Percentiles rank a stretch among this genome's conserved stretches.
Conservation (phyloP, 257 asterid species). For the Plantago ovata region DNA sequence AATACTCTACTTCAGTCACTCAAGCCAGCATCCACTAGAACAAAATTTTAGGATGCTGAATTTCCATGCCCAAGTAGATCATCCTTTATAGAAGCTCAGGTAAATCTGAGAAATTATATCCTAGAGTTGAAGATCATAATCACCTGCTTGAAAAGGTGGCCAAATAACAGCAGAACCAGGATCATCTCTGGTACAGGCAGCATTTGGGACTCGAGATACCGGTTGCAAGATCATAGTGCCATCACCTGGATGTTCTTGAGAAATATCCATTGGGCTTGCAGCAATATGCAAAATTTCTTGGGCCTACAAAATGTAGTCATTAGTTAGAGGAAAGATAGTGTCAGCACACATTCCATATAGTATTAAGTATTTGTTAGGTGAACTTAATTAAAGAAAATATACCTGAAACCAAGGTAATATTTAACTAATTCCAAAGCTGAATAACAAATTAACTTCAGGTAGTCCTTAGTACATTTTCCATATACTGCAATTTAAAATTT, state of each 20-base stretch:
- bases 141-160: slow-evolving; percentile 72
- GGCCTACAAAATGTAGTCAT: slow-evolving; percentile 45
- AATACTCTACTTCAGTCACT: slow-evolving; percentile 1
- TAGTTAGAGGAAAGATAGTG: slow-evolving; percentile 11
- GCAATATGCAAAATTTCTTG: slow-evolving; percentile 75
- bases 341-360: no score
- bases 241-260: slow-evolving; percentile 54
- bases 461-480: slow-evolving; percentile 9
- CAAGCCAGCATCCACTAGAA: slow-evolving; percentile 11
- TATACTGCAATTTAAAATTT: background rate
- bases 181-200: slow-evolving; percentile 33
- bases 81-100: background rate
- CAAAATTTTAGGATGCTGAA: slow-evolving; percentile 7
- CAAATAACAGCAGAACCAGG: slow-evolving; percentile 50
- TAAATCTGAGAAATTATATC: slow-evolving; percentile 2
- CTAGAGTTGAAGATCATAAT: slow-evolving; percentile 7
- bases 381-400: slow-evolving; percentile 6
- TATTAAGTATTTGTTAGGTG: background rate
- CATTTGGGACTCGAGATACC: slow-evolving; percentile 43
- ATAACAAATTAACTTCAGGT: slow-evolving; percentile 4
- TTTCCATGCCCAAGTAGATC: slow-evolving; percentile 3
- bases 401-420: slow-evolving; percentile 4
- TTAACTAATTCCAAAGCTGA: background rate
- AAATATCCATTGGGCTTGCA: slow-evolving; percentile 61
- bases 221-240: slow-evolving; percentile 42